Evolutionary conservation across 129 eudicot species (phyloP).

Genomic region (Escallonia rubra): DNA sequence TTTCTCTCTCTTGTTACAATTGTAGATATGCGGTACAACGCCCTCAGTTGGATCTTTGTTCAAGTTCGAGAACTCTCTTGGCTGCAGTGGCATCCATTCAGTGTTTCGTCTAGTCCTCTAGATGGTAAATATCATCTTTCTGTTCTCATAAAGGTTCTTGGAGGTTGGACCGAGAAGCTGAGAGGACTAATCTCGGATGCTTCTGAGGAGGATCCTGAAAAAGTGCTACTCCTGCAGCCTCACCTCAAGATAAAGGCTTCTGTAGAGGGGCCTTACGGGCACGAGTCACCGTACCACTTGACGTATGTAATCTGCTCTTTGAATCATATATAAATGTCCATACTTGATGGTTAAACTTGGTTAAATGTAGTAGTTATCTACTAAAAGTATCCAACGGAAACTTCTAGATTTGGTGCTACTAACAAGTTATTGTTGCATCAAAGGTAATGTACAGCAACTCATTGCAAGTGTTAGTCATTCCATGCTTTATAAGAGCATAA

Average conservation of each 20-base stretch:
- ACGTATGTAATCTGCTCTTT: conserved; percentile 35
- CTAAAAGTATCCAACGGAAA: too few species aligned
- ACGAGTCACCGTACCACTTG: conserved; percentile 82
- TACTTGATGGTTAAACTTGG: too few species aligned
- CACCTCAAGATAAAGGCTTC: conserved; percentile 46
- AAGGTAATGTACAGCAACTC: too few species aligned
- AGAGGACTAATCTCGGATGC: conserved; percentile 38
- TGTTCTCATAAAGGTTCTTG: conserved; percentile 79
- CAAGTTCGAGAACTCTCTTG: conserved; percentile 72
- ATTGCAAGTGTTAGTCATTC: too few species aligned
- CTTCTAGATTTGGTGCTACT: too few species aligned
- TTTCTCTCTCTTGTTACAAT: not conserved
- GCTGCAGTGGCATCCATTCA: conserved; percentile 95
- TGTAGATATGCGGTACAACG: conserved; percentile 70
- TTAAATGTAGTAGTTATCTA: too few species aligned
- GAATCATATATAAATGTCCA: not conserved
- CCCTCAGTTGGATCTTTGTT: conserved; percentile 78
- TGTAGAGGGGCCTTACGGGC: conserved; percentile 92
- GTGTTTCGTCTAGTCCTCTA: conserved; percentile 91
- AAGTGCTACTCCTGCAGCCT: conserved; percentile 20
- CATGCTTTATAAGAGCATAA: too few species aligned
- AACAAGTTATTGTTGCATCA: too few species aligned
- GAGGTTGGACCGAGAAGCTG: conserved; percentile 76
- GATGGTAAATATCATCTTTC: conserved; percentile 72
- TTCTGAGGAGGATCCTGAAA: conserved; percentile 20